Evolutionary conservation across 768 basidiomycete genomes (phyloP).

Genomic region (Steccherinum ochraceum): DNA sequence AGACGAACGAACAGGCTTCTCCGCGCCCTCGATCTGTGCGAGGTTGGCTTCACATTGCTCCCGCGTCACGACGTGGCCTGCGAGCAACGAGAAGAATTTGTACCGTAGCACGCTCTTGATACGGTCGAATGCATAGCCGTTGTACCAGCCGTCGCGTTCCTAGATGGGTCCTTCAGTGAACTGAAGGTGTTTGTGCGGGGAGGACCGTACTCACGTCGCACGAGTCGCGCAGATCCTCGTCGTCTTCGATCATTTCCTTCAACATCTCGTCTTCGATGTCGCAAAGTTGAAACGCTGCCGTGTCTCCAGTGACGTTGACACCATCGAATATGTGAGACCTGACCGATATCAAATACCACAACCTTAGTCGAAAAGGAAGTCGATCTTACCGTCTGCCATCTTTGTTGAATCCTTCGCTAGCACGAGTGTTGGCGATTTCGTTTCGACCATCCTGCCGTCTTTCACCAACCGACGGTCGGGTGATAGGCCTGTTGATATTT

Average conservation of each 20-base stretch:
- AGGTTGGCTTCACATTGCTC: slow-evolving; percentile 69
- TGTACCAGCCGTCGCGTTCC: slow-evolving; percentile 91
- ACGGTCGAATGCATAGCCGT: slow-evolving; percentile 63
- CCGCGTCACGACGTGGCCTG: slow-evolving; percentile 65
- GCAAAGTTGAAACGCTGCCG: slow-evolving; percentile 90
- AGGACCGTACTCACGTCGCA: slow-evolving; percentile 59
- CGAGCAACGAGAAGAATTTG: slow-evolving; percentile 76
- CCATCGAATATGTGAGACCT: slow-evolving; percentile 89
- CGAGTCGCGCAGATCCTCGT: slow-evolving; percentile 57
- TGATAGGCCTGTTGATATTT: slow-evolving; percentile 77
- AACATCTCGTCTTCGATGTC: slow-evolving; percentile 88
- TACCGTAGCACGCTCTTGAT: slow-evolving; percentile 82
- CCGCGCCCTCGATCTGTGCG: slow-evolving; percentile 24
- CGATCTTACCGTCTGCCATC: slow-evolving; percentile 12
- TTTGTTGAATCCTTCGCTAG: slow-evolving; percentile 15
- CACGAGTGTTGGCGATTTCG: slow-evolving; percentile 30
- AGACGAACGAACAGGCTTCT: slow-evolving; percentile 9
- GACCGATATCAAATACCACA: not conserved
- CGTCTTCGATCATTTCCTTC: slow-evolving; percentile 71
- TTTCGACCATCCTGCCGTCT: slow-evolving; percentile 55
- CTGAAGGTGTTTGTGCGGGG: not conserved
- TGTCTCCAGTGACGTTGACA: slow-evolving; percentile 67
- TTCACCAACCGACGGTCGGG: slow-evolving; percentile 67
- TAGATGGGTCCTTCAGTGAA: too few species aligned
- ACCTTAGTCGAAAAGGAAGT: not conserved